Base-by-base conservation (phyloP, 2,329 filamentous ascomycete genomes). In the Neonectria neomacrospora region DNA sequence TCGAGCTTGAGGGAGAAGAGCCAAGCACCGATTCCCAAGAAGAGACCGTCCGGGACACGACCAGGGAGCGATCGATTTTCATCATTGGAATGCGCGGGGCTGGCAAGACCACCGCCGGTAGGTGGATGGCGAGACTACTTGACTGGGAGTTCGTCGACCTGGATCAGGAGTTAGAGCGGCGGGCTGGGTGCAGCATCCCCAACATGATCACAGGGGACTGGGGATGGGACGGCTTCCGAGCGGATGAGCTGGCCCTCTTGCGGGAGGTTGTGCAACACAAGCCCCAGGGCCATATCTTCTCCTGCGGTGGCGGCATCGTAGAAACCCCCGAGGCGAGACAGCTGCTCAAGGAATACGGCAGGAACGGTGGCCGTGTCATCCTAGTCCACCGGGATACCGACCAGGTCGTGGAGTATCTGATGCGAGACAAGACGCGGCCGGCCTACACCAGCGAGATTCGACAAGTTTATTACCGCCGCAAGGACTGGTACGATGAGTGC, bases 61-160 rank as follows among this genome's bases (percentile, higher is more conserved):
- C 54, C 12, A 68, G 75, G 32, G 79, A 87, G 71, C 86, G 87
- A 51, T 97, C 94, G 0, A 90, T 98, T 54, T 94, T 97, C 80
- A 90, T 99, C 64, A 95, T 99, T 69, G 96, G 96, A 10, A 99
- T 99, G 96, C 89, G 96, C 68, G 96, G 96, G 60, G 96, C 94
- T 42, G 96, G 96, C 26, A 99, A 99, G 82, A 97, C 96, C 0
- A 99, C 96, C 0, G 91, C 92, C 37, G 96, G 96, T 56, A 86
- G 88, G 14, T 97, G 94, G 93, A 90, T 96, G 73, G 90, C 91
- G 1, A 87, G 87, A 64, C 86, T 91, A 28, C 82, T 98, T 1
- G 87, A 89, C 53, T 89, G 93, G 75, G 89, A 91, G 7, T 90
- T 97, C 64, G 81, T 96, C 57, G 96, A 99, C 75, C 85, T 99